phyloP scores from a whole-genome alignment of 805 yeast species.

The Cyberlindnera petersonii region DNA sequence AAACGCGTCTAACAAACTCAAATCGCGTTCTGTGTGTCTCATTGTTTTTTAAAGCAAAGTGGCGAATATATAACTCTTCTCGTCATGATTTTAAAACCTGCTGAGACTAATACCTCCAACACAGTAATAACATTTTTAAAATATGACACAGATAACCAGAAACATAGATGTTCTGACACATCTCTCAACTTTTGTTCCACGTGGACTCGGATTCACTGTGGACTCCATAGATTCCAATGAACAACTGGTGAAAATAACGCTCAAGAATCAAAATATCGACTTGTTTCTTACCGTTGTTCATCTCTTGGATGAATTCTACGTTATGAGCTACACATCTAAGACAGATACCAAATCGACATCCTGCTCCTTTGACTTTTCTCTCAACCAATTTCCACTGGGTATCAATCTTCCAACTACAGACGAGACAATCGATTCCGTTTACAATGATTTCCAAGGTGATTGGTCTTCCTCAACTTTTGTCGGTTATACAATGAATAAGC shows the following conservation, averaged over 20 bases:
- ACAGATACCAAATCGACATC: not conserved
- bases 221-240: not conserved
- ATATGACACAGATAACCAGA: conserved; percentile 1
- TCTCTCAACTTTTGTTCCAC: conserved; percentile 7
- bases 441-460: conserved; percentile 1
- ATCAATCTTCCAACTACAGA: conserved; percentile 3
- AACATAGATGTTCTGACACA: conserved; percentile 6
- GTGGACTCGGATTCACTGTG: conserved; percentile 5
- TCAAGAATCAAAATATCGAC: not conserved
- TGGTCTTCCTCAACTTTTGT: conserved; percentile 2
- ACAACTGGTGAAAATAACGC: not conserved
- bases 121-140: not conserved
- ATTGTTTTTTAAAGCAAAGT: not conserved
- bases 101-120: too few species aligned
- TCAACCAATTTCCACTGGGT: not conserved
- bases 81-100: too few species aligned
- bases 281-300: not conserved
- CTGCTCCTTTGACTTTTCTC: not conserved
- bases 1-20: not conserved
- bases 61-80: too few species aligned
- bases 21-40: not conserved
- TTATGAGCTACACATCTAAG: conserved; percentile 1
- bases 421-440: conserved; percentile 1
- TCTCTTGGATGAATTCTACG: not conserved
- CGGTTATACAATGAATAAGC: not conserved